phyloP scores from a whole-genome alignment of 352 stramenopile species.

The Phytophthora ramorum region DNA sequence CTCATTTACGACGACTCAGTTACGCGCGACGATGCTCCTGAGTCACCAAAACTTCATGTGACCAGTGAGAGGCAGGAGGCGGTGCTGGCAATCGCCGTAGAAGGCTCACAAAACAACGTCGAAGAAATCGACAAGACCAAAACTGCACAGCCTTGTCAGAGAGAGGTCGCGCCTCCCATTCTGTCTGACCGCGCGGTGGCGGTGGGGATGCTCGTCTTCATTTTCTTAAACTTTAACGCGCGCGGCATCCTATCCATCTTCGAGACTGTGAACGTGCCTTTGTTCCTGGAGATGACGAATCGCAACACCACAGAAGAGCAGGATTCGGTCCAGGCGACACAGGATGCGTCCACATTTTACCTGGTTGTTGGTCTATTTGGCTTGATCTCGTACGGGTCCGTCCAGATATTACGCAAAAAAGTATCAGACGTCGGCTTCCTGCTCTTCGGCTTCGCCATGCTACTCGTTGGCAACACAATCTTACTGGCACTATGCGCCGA shows the following conservation, averaged over 20 bases:
- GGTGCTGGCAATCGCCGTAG: constrained; percentile 8
- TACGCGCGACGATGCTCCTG: constrained; percentile 47
- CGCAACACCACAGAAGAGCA: constrained; percentile 34
- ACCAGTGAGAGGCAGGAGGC: neutral
- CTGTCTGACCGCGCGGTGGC: constrained; percentile 46
- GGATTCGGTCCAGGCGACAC: constrained; percentile 29
- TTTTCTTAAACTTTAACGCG: constrained; percentile 73
- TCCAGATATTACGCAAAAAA: constrained; percentile 44
- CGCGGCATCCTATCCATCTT: constrained; percentile 74
- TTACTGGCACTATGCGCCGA: constrained; percentile 40
- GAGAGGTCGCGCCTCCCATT: neutral
- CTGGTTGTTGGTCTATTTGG: constrained; percentile 62
- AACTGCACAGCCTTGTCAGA: neutral
- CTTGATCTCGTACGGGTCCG: constrained; percentile 45
- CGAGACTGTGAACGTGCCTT: constrained; percentile 73
- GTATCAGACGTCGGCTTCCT: constrained; percentile 54
- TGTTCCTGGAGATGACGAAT: constrained; percentile 57
- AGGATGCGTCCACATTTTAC: constrained; percentile 56
- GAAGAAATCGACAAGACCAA: neutral
- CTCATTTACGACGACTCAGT: constrained; percentile 61
- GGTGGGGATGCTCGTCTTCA: constrained; percentile 60
- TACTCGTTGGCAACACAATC: constrained; percentile 57
- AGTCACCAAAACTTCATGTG: constrained; percentile 6
- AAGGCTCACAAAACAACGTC: neutral
- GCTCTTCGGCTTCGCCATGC: constrained; percentile 54